Conservation (phyloP, 768 basidiomycete species). For the Kwoniella newhampshirensis region DNA sequence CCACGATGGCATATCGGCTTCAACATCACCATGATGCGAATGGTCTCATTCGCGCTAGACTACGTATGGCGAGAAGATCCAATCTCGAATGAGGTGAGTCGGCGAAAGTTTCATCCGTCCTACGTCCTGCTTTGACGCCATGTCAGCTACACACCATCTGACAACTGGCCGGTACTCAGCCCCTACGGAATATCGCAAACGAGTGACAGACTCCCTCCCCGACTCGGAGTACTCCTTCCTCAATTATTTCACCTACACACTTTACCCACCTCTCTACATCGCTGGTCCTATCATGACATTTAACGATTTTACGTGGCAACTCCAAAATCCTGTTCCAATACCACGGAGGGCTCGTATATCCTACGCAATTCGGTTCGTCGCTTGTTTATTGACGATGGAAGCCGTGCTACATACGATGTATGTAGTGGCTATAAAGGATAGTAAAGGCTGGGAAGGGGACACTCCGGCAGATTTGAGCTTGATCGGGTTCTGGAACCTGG, state of each 20-base stretch:
- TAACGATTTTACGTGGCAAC: constrained; percentile 92
- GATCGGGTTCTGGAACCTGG: constrained; percentile 96
- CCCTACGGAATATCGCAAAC: constrained; percentile 61
- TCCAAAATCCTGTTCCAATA: constrained; percentile 63
- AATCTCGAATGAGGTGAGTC: constrained; percentile 26
- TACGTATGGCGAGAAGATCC: constrained; percentile 72
- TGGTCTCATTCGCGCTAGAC: constrained; percentile 92
- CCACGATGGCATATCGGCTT: constrained; percentile 91
- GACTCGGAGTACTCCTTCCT: constrained; percentile 64
- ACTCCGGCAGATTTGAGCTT: constrained; percentile 78
- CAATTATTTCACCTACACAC: constrained; percentile 77
- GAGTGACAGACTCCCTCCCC: constrained; percentile 62
- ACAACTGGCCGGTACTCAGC: constrained; percentile 6
- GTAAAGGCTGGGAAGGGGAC: constrained; percentile 66
- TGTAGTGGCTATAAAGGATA: constrained; percentile 91
- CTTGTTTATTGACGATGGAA: constrained; percentile 81
- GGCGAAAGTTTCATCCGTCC: too few species aligned
- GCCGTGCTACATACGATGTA: constrained; percentile 90
- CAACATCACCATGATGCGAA: constrained; percentile 92
- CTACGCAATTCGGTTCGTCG: constrained; percentile 71
- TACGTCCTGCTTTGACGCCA: not conserved
- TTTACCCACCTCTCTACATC: constrained; percentile 92
- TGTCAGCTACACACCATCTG: not conserved
- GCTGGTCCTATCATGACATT: constrained; percentile 95
- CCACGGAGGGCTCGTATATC: constrained; percentile 53